Conservation (phyloP, 768 basidiomycete species). For the Cystoderma amianthinum region DNA sequence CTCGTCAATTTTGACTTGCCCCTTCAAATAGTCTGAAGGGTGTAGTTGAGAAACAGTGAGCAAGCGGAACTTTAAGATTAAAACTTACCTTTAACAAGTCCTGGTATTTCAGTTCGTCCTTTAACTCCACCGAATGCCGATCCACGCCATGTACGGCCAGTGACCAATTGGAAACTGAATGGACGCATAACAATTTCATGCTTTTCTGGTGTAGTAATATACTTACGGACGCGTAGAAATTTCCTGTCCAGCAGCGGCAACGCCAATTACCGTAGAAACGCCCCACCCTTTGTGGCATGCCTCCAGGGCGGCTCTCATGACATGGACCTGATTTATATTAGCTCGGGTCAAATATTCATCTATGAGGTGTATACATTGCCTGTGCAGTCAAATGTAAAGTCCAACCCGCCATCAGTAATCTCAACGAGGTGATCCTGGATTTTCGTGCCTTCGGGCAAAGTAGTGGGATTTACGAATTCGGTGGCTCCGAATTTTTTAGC, state of each 20-base stretch:
- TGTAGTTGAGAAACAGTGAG: conserved; percentile 1
- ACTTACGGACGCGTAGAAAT: conserved; percentile 83
- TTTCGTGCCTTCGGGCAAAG: conserved; percentile 68
- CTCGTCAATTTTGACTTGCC: conserved; percentile 87
- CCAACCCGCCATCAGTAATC: conserved; percentile 93
- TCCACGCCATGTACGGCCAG: conserved; percentile 92
- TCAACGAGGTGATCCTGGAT: conserved; percentile 90
- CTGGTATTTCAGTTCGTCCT: conserved; percentile 92
- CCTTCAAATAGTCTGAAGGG: conserved; percentile 66
- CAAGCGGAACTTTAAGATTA: background rate
- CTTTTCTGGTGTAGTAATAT: background rate
- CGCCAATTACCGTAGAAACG: conserved; percentile 91
- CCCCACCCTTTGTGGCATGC: conserved; percentile 99
- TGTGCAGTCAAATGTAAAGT: conserved; percentile 96
- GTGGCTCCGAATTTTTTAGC: conserved; percentile 91
- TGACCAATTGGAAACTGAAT: conserved; percentile 46
- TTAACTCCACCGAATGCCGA: conserved; percentile 97
- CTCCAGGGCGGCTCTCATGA: conserved; percentile 94
- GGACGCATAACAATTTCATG: conserved; percentile 11
- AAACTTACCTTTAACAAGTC: conserved; percentile 75
- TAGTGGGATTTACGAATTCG: conserved; percentile 83
- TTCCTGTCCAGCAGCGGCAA: conserved; percentile 95
- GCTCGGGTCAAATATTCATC: too few species aligned
- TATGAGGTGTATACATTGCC: conserved; percentile 55
- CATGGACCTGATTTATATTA: conserved; percentile 78